phyloP scores from a whole-genome alignment of 2,329 filamentous ascomycete genomes.

The Aspergillus ibericus region DNA sequence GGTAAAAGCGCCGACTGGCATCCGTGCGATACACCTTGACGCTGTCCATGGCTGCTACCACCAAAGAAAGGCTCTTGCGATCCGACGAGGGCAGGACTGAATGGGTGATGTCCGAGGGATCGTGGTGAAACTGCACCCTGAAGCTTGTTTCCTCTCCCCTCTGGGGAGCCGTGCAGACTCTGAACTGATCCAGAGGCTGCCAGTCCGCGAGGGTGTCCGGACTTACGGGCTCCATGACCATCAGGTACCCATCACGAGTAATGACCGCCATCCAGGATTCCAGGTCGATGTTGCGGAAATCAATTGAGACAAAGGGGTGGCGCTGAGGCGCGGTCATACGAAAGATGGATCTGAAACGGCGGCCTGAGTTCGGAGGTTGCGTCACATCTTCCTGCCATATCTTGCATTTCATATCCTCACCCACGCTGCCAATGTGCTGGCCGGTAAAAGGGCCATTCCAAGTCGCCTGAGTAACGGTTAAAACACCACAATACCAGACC shows the following conservation, averaged over 20 bases:
- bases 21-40: slow-evolving; percentile 81
- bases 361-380: slow-evolving; percentile 69
- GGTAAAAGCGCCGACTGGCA: slow-evolving; percentile 76
- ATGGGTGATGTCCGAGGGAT: slow-evolving; percentile 71
- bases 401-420: slow-evolving; percentile 85
- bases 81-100: slow-evolving; percentile 77
- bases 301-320: slow-evolving; percentile 71
- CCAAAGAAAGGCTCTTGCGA: slow-evolving; percentile 73
- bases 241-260: slow-evolving; percentile 76
- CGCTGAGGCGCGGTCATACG: slow-evolving; percentile 67
- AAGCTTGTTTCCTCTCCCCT: slow-evolving; percentile 87
- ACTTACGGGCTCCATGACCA: slow-evolving; percentile 80
- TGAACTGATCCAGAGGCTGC: slow-evolving; percentile 71
- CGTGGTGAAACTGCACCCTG: slow-evolving; percentile 83
- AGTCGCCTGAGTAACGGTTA: slow-evolving; percentile 63
- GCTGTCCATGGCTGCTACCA: slow-evolving; percentile 80
- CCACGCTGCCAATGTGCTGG: slow-evolving; percentile 83
- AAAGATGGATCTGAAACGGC: slow-evolving; percentile 74
- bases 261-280: slow-evolving; percentile 86
- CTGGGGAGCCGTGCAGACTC: slow-evolving; percentile 67
- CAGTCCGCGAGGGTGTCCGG: slow-evolving; percentile 79
- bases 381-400: slow-evolving; percentile 90
- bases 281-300: slow-evolving; percentile 78
- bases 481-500: slow-evolving; percentile 19
- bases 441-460: slow-evolving; percentile 92